Evolutionary conservation across 2,329 filamentous ascomycete genomes (phyloP).

Genomic region (Clonostachys solani): DNA sequence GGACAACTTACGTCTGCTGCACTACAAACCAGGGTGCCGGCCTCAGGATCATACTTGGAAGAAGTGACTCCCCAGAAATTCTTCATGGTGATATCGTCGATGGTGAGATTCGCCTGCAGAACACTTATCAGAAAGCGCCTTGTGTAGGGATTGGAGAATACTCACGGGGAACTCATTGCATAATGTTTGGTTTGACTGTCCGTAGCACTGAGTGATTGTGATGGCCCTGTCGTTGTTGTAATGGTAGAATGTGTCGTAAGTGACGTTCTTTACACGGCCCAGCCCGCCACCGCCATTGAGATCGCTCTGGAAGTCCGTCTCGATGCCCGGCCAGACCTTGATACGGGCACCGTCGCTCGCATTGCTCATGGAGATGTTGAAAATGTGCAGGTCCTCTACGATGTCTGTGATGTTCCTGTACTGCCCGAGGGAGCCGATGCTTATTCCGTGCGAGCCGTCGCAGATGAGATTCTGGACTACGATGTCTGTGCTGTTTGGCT

Average conservation of each 20-base stretch:
- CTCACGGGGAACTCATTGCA: slow-evolving; percentile 5
- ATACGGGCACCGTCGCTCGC: slow-evolving; percentile 64
- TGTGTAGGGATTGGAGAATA: neutral
- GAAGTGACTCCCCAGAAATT: slow-evolving; percentile 20
- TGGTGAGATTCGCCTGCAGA: slow-evolving; percentile 10
- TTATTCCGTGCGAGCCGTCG: slow-evolving; percentile 69
- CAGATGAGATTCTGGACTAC: slow-evolving; percentile 63
- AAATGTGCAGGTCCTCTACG: slow-evolving; percentile 63
- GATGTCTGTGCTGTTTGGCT: slow-evolving; percentile 67
- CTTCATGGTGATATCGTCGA: slow-evolving; percentile 17
- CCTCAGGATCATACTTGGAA: slow-evolving; percentile 17
- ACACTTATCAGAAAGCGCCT: no score
- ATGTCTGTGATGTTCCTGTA: slow-evolving; percentile 61
- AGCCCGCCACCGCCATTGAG: slow-evolving; percentile 55
- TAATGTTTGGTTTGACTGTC: slow-evolving; percentile 4
- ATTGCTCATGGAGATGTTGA: slow-evolving; percentile 55
- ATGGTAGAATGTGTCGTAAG: slow-evolving; percentile 54
- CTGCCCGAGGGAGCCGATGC: slow-evolving; percentile 66
- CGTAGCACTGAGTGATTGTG: slow-evolving; percentile 22
- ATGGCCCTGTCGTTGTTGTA: slow-evolving; percentile 44
- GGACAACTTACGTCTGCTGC: slow-evolving; percentile 15
- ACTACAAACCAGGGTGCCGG: slow-evolving; percentile 20
- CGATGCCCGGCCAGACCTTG: slow-evolving; percentile 61
- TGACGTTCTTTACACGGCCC: slow-evolving; percentile 53
- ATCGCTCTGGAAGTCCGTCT: slow-evolving; percentile 47